These are phyloP conservation scores for Fusarium sp. DNA, from an alignment of 2,329 filamentous ascomycete genomes.

Conservation along the genomic window DNA sequence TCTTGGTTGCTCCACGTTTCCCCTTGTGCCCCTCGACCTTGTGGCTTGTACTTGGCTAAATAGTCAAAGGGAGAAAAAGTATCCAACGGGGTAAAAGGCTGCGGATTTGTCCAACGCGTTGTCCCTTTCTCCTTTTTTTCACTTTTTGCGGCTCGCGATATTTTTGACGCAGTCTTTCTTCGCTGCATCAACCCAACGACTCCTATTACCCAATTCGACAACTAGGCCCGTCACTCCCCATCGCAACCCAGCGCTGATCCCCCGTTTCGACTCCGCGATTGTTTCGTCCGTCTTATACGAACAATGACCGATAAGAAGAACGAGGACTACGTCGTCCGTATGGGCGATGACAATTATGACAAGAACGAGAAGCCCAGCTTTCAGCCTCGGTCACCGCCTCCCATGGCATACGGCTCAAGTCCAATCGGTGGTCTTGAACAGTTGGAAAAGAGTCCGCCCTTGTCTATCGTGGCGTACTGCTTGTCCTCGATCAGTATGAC, in stretches of 20 bases:
- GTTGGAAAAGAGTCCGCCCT: slow-evolving; percentile 78
- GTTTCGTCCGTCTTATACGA: slow-evolving; percentile 45
- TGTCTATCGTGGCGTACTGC: slow-evolving; percentile 92
- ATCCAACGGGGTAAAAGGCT: slow-evolving; percentile 20
- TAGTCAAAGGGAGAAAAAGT: slow-evolving; percentile 36
- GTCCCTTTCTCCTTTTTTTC: slow-evolving; percentile 6
- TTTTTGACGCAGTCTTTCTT: background rate
- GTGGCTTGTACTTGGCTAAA: slow-evolving; percentile 24
- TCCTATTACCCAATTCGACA: slow-evolving; percentile 19
- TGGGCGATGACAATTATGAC: slow-evolving; percentile 68
- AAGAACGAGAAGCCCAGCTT: slow-evolving; percentile 66
- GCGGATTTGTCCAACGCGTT: slow-evolving; percentile 1
- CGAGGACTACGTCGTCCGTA: slow-evolving; percentile 79
- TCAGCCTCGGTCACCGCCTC: slow-evolving; percentile 49
- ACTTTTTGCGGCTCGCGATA: slow-evolving; percentile 1
- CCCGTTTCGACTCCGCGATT: slow-evolving; percentile 11
- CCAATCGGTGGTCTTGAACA: slow-evolving; percentile 45
- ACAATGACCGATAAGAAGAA: slow-evolving; percentile 90
- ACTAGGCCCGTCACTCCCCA: slow-evolving; percentile 18
- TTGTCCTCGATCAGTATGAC: slow-evolving; percentile 98
- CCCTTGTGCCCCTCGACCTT: slow-evolving; percentile 39
- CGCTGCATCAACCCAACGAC: slow-evolving; percentile 9
- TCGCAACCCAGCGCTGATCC: slow-evolving; percentile 33
- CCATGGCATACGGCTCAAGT: slow-evolving; percentile 33
- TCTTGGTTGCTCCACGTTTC: slow-evolving; percentile 37